A percentile compares a stretch with the other conserved stretches of the same genome.
phyloP scores from a whole-genome alignment of 257 asterid species.

The Jaltomata sinuosa region DNA sequence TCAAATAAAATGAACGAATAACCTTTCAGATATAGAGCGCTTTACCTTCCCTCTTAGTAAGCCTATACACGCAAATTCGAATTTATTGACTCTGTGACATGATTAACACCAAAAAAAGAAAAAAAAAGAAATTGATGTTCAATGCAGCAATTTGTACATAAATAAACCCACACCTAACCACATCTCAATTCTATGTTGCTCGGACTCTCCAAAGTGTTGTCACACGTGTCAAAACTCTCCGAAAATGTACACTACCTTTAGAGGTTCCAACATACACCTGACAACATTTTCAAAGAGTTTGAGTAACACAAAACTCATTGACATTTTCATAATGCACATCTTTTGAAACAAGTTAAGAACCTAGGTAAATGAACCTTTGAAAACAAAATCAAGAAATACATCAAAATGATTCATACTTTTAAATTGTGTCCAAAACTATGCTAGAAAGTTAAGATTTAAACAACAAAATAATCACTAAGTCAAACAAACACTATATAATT shows the following conservation, averaged over 20 bases:
- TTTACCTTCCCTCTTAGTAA: not conserved
- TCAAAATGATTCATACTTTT: not conserved
- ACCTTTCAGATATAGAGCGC: not conserved
- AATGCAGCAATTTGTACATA: not conserved
- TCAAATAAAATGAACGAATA: not conserved
- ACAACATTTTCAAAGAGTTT: not conserved
- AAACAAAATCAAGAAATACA: not conserved
- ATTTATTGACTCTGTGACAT: not conserved
- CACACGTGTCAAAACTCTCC: not conserved
- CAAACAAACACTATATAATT: not conserved
- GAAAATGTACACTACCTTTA: not conserved
- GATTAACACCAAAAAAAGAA: not conserved
- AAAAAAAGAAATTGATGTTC: not conserved
- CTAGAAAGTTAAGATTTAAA: not conserved
- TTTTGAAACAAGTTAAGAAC: not conserved
- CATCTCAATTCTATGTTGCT: not conserved
- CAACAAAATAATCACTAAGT: not conserved
- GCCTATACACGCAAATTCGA: not conserved
- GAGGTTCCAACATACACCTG: rapidly evolving
- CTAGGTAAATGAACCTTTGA: not conserved
- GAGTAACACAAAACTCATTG: not conserved
- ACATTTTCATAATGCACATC: not conserved
- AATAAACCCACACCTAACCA: not conserved
- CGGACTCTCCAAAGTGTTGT: rapidly evolving
- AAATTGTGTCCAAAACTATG: not conserved